phyloP scores from a whole-genome alignment of 1,284 basidiomycete genomes.

The Fomitopsis schrenkii region DNA sequence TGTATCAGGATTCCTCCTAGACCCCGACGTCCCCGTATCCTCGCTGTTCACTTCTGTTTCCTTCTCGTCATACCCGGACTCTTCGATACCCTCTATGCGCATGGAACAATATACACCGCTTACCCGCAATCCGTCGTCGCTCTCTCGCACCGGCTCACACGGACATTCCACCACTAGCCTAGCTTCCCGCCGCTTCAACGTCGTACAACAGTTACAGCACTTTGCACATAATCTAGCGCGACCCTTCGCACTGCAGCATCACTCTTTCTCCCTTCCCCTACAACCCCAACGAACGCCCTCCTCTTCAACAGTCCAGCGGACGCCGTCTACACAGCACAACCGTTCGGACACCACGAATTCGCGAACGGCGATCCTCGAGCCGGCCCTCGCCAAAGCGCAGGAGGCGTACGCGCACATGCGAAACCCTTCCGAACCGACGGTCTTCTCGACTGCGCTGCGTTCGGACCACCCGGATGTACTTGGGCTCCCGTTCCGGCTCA shows the following conservation, averaged over 20 bases:
- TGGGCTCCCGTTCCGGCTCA: slow-evolving; percentile 65
- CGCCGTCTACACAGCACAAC: slow-evolving; percentile 6
- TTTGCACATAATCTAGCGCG: slow-evolving; percentile 36
- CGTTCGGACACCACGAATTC: slow-evolving; percentile 30
- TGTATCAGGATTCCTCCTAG: slow-evolving; percentile 88
- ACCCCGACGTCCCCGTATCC: slow-evolving; percentile 71
- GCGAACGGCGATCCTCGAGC: slow-evolving; percentile 30
- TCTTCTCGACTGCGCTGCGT: slow-evolving; percentile 43
- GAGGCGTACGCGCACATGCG: slow-evolving; percentile 25
- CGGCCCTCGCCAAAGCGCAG: slow-evolving; percentile 17
- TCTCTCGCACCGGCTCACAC: neutral
- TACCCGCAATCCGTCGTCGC: slow-evolving; percentile 22
- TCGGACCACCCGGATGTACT: slow-evolving; percentile 43
- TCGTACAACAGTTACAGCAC: slow-evolving; percentile 30
- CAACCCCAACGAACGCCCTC: neutral
- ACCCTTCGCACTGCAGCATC: slow-evolving; percentile 39
- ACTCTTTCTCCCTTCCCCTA: slow-evolving; percentile 12
- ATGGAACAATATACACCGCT: slow-evolving; percentile 18
- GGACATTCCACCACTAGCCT: slow-evolving; percentile 27
- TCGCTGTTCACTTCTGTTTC: slow-evolving; percentile 46
- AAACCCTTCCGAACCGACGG: slow-evolving; percentile 37
- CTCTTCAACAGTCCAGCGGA: slow-evolving; percentile 7
- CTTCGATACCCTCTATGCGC: slow-evolving; percentile 26
- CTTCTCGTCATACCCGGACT: slow-evolving; percentile 32
- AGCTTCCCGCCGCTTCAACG: slow-evolving; percentile 25